Evolutionary conservation across 1,284 basidiomycete genomes (phyloP).

Genomic region (Coriolopsis trogii): DNA sequence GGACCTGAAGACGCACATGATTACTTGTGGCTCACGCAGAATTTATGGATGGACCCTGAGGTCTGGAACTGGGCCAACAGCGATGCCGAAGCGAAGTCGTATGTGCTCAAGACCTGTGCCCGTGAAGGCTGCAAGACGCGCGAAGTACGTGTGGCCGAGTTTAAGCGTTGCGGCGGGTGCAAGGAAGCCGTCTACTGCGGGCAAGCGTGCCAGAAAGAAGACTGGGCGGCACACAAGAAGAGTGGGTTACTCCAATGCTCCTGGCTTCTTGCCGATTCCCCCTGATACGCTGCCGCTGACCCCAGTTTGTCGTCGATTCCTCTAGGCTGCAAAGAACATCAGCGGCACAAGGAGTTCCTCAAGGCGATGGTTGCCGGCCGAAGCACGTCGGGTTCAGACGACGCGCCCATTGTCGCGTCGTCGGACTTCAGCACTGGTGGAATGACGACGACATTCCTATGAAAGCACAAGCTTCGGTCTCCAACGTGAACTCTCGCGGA

Average conservation of each 20-base stretch:
- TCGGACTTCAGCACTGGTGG: conserved; percentile 22
- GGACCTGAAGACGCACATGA: conserved; percentile 46
- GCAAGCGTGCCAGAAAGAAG: conserved; percentile 40
- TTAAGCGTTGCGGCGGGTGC: conserved; percentile 33
- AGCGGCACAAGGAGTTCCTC: conserved; percentile 19
- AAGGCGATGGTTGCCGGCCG: conserved; percentile 21
- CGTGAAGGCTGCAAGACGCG: conserved; percentile 21
- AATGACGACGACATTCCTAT: conserved; percentile 21
- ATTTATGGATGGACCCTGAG: conserved; percentile 44
- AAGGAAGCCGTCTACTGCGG: conserved; percentile 42
- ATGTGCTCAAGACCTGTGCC: conserved; percentile 18
- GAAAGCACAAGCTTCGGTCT: conserved; percentile 1
- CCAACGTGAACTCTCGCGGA: conserved; percentile 14
- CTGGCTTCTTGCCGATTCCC: conserved; percentile 20
- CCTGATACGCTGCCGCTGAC: conserved; percentile 7
- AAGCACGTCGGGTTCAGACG: background rate
- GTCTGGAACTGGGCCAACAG: conserved; percentile 47
- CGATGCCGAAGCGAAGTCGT: conserved; percentile 34
- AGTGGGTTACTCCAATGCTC: conserved; percentile 31
- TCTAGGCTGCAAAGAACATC: conserved; percentile 25
- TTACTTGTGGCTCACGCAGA: conserved; percentile 47
- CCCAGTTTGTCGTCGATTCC: background rate
- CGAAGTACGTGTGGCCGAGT: conserved; percentile 27
- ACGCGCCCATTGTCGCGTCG: conserved; percentile 19
- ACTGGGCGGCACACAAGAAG: conserved; percentile 43